Evolutionary conservation across 176 grass and related monocot genomes (phyloP).

Genomic region (Carex cristatella): DNA sequence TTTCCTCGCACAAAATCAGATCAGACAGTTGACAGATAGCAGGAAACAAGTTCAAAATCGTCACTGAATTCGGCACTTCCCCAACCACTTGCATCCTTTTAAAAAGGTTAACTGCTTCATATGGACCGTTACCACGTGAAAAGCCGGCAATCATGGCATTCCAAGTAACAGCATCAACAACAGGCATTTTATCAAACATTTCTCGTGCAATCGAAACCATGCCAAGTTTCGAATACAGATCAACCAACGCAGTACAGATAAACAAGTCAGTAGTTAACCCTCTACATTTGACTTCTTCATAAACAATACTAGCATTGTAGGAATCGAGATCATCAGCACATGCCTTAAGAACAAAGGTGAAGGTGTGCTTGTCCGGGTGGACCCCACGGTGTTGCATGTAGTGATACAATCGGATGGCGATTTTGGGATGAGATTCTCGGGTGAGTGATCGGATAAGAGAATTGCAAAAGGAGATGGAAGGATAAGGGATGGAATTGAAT

Average conservation of each 20-base stretch:
- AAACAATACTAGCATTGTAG: conserved; percentile 22
- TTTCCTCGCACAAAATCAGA: conserved; percentile 34
- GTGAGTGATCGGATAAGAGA: conserved; percentile 61
- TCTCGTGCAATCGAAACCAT: conserved; percentile 37
- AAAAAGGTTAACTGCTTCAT: conserved; percentile 45
- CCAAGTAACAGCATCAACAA: conserved; percentile 54
- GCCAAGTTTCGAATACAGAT: conserved; percentile 57
- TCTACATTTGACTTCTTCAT: conserved; percentile 34
- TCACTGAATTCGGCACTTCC: conserved; percentile 47
- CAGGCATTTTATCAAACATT: conserved; percentile 61
- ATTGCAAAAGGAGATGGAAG: conserved; percentile 57
- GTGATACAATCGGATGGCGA: conserved; percentile 45
- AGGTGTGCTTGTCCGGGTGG: conserved; percentile 42
- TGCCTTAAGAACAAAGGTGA: conserved; percentile 40
- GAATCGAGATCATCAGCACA: not conserved
- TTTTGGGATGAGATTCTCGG: conserved; percentile 3
- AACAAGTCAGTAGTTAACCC: conserved; percentile 50
- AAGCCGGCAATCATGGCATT: conserved; percentile 58
- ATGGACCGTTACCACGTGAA: conserved; percentile 21
- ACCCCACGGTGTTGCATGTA: conserved; percentile 34
- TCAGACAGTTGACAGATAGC: conserved; percentile 38
- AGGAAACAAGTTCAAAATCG: conserved; percentile 55
- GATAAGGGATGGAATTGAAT: conserved; percentile 41
- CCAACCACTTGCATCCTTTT: conserved; percentile 38
- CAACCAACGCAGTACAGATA: conserved; percentile 53